Conservation (phyloP, 2,329 filamentous ascomycete genomes). For the Verticillium alfalfae region DNA sequence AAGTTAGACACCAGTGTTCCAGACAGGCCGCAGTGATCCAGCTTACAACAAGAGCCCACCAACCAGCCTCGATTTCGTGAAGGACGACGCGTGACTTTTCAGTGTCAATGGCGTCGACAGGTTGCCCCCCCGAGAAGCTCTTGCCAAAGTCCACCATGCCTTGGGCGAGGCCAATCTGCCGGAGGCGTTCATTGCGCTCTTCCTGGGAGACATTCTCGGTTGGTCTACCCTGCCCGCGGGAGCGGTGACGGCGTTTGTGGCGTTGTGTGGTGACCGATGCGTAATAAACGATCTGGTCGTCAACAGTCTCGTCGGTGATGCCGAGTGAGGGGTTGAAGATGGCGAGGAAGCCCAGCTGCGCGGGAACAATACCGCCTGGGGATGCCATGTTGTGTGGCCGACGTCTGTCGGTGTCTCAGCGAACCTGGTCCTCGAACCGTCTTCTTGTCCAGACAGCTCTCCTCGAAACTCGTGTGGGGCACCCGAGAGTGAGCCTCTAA, state of each 20-base stretch:
- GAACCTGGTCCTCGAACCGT: neutral
- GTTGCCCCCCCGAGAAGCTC: slow-evolving; percentile 72
- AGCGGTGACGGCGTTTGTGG: slow-evolving; percentile 28
- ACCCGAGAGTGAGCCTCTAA: neutral
- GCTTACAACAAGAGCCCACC: slow-evolving; percentile 91
- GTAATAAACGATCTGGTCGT: slow-evolving; percentile 90
- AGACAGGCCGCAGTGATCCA: slow-evolving; percentile 2
- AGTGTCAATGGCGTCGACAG: slow-evolving; percentile 84
- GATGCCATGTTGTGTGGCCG: slow-evolving; percentile 6
- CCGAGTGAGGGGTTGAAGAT: slow-evolving; percentile 91
- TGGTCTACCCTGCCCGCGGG: slow-evolving; percentile 34
- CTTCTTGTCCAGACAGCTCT: neutral
- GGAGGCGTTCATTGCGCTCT: slow-evolving; percentile 77
- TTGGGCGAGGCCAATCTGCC: slow-evolving; percentile 93
- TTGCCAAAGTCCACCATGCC: slow-evolving; percentile 92
- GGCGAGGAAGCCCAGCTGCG: slow-evolving; percentile 82
- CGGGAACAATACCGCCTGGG: slow-evolving; percentile 52
- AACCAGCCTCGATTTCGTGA: slow-evolving; percentile 80
- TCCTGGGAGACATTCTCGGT: slow-evolving; percentile 46
- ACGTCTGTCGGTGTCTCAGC: neutral
- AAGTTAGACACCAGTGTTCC: neutral
- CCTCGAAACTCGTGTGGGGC: neutral
- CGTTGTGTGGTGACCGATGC: slow-evolving; percentile 52
- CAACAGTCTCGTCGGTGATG: slow-evolving; percentile 49
- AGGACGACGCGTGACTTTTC: slow-evolving; percentile 81